Conservation (phyloP, 345 rosid species). For the Viola odorata region DNA sequence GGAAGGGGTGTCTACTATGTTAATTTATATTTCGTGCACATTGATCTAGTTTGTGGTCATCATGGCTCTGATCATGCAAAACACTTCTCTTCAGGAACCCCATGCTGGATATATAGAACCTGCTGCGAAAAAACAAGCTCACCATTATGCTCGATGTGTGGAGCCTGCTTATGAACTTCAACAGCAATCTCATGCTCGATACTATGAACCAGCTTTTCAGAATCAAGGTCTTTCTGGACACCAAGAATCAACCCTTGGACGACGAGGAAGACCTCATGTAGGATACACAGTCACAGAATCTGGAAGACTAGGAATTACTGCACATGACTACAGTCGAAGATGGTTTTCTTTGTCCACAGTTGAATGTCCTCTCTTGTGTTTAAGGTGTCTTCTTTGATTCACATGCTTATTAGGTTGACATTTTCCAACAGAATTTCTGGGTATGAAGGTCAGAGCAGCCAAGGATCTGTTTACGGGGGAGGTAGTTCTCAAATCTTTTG, state of each 20-base stretch:
- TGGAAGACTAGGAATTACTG: conserved; percentile 1
- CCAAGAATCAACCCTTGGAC: conserved; percentile 4
- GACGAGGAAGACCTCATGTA: conserved; percentile 17
- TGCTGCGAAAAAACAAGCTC: neutral
- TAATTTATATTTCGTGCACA: too few species aligned
- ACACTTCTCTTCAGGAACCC: conserved; percentile 20
- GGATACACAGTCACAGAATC: conserved; percentile 13
- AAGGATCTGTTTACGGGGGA: conserved; percentile 7
- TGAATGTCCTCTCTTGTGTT: neutral
- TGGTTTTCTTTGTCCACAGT: conserved; percentile 10
- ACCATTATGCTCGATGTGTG: neutral
- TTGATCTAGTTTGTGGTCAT: too few species aligned
- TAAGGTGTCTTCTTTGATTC: neutral
- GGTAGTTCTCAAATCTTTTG: conserved; percentile 11
- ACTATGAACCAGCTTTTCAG: neutral
- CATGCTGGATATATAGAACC: conserved; percentile 21
- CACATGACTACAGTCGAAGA: conserved; percentile 2
- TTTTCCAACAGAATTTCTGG: conserved; percentile 13
- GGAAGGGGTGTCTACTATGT: too few species aligned
- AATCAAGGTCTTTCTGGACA: conserved; percentile 6
- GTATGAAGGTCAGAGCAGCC: conserved; percentile 5
- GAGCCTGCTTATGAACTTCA: conserved; percentile 8
- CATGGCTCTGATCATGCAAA: conserved; percentile 9
- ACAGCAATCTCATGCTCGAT: conserved; percentile 4
- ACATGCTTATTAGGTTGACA: neutral